Conservation (phyloP, 2,329 filamentous ascomycete genomes). For the Blastomyces parvus region DNA sequence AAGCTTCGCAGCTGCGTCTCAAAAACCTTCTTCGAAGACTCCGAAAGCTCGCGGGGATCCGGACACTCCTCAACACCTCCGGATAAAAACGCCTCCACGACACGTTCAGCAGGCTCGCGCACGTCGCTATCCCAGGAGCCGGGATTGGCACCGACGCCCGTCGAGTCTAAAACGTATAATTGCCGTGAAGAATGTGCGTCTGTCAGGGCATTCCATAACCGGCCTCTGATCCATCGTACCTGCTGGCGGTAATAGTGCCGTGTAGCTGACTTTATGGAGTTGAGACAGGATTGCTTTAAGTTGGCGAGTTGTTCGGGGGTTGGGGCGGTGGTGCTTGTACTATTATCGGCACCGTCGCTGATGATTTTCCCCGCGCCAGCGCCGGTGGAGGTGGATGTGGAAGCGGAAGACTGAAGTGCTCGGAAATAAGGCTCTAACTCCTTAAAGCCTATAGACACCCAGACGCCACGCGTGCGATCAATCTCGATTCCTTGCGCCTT, state of each 20-base stretch:
- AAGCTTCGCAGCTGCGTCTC: conserved; percentile 43
- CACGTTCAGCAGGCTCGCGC: conserved; percentile 50
- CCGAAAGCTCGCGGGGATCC: conserved; percentile 48
- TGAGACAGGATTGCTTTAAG: conserved; percentile 53
- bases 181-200: conserved; percentile 45
- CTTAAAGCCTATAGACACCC: conserved; percentile 94
- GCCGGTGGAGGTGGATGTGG: not conserved
- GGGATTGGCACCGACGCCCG: conserved; percentile 42
- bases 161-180: conserved; percentile 75
- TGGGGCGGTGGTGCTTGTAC: conserved; percentile 13
- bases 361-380: not conserved
- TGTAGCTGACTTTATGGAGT: conserved; percentile 71
- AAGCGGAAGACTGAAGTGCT: conserved; percentile 27
- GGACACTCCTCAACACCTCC: conserved; percentile 44
- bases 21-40: conserved; percentile 48
- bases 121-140: conserved; percentile 55
- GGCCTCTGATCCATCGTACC: conserved; percentile 74
- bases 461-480: conserved; percentile 75
- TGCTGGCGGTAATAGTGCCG: conserved; percentile 82
- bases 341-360: not conserved
- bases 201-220: conserved; percentile 61
- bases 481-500: conserved; percentile 44
- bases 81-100: conserved; percentile 56
- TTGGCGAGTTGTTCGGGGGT: conserved; percentile 40
- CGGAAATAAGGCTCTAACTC: conserved; percentile 68